A percentile compares a stretch with the other conserved stretches of the same genome.
Evolutionary conservation across 306 rosid species (phyloP).

Genomic region (Ormosia semicastrata): DNA sequence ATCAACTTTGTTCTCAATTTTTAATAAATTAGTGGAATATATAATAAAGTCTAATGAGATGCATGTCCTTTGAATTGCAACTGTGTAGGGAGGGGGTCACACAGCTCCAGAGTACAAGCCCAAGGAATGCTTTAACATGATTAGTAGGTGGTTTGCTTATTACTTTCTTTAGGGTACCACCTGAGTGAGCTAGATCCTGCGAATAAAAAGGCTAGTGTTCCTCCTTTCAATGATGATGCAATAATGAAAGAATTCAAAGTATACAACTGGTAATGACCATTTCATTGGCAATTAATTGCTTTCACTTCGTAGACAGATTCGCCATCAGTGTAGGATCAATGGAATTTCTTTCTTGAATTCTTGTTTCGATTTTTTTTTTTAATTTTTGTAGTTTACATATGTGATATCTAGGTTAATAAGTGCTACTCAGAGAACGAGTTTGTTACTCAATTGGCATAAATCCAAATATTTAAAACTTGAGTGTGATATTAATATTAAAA

Average conservation of each 20-base stretch:
- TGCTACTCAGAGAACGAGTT: background rate
- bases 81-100: slow-evolving; percentile 45
- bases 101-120: slow-evolving; percentile 44
- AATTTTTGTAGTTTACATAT: background rate
- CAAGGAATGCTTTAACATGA: slow-evolving; percentile 16
- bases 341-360: background rate
- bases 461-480: no score
- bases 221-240: background rate
- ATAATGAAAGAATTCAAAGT: no score
- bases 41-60: background rate
- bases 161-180: background rate
- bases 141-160: slow-evolving; percentile 22
- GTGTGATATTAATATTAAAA: no score
- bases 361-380: background rate
- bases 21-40: background rate
- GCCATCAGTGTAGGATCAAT: background rate
- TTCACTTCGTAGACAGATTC: background rate
- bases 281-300: background rate
- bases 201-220: background rate
- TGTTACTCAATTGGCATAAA: background rate
- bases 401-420: background rate
- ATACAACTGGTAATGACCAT: background rate
- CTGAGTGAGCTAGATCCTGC: background rate
- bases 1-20: background rate
- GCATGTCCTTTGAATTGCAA: background rate